Percentiles rank a stretch among this genome's conserved stretches.
Evolutionary conservation across 2,329 filamentous ascomycete species (phyloP).

Genomic region (Colletotrichum graminicola): DNA sequence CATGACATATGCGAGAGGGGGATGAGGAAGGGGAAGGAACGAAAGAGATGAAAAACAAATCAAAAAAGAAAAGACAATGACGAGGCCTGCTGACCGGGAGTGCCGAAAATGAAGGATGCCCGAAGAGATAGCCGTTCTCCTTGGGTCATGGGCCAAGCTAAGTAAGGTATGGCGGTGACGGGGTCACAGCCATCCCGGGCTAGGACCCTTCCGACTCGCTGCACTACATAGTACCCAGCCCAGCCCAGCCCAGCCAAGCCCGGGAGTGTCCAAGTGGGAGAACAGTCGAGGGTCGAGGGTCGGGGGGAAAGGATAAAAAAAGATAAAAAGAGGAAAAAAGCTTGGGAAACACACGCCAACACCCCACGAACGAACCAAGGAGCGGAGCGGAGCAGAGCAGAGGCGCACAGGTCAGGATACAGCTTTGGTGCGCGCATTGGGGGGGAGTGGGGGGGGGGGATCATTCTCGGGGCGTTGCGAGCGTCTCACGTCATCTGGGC

Average conservation of each 20-base stretch:
- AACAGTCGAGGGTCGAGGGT: too few relatives aligned
- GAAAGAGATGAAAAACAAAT: neutral
- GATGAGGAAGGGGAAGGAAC: neutral
- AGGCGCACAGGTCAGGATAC: slow-evolving; percentile 5
- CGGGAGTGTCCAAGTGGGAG: neutral
- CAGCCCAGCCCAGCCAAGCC: neutral
- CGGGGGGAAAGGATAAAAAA: neutral
- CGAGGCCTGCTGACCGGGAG: slow-evolving; percentile 28
- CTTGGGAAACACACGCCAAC: neutral
- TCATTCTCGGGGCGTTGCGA: slow-evolving; percentile 1
- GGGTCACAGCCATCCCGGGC: slow-evolving; percentile 35
- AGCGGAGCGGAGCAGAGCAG: slow-evolving; percentile 5
- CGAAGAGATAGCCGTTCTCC: neutral
- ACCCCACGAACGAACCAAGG: neutral
- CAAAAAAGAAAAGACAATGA: neutral
- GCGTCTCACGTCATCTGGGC: slow-evolving; percentile 35
- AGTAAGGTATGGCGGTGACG: slow-evolving; percentile 2
- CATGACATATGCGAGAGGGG: neutral
- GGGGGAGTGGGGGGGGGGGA: neutral
- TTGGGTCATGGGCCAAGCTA: neutral
- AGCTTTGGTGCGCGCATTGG: neutral
- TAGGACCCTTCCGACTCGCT: slow-evolving; percentile 21
- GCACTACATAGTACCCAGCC: neutral
- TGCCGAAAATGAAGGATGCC: slow-evolving; percentile 16
- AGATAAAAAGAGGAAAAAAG: neutral